phyloP scores from a whole-genome alignment of 106 monocot genomes.

The Amphibolis antarctica region DNA sequence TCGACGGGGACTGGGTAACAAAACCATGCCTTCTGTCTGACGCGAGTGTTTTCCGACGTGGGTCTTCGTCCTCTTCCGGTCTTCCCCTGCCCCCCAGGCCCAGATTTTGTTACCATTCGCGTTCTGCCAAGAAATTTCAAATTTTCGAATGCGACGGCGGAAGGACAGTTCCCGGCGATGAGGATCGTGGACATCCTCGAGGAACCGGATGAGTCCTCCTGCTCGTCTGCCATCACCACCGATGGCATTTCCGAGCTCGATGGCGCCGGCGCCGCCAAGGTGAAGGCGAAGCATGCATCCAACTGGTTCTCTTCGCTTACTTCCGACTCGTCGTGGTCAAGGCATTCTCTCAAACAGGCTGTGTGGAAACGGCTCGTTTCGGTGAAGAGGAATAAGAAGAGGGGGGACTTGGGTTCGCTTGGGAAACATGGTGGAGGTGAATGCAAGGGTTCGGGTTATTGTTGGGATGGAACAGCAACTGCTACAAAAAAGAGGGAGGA shows the following conservation, averaged over 20 bases:
- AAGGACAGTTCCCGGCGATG: too few species aligned
- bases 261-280: not conserved
- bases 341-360: not conserved
- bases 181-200: constrained; percentile 4
- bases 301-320: not conserved
- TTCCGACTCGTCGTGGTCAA: not conserved
- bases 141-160: too few species aligned
- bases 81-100: too few species aligned
- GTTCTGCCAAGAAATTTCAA: too few species aligned
- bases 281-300: not conserved
- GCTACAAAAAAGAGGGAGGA: not conserved
- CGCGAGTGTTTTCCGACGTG: too few species aligned
- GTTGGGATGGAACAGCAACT: not conserved
- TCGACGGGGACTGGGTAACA: too few species aligned
- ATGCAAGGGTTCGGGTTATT: not conserved
- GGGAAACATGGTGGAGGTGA: not conserved
- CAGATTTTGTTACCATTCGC: too few species aligned
- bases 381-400: constrained; percentile 7
- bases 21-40: too few species aligned
- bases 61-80: too few species aligned
- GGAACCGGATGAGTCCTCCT: constrained; percentile 1
- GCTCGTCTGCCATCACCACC: not conserved
- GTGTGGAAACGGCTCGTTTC: not conserved
- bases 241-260: not conserved
- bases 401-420: not conserved